A percentile compares a stretch with the other conserved stretches of the same genome.
phyloP scores from a whole-genome alignment of 1,139 yeast species.

The Hyphopichia pseudoburtonii region DNA sequence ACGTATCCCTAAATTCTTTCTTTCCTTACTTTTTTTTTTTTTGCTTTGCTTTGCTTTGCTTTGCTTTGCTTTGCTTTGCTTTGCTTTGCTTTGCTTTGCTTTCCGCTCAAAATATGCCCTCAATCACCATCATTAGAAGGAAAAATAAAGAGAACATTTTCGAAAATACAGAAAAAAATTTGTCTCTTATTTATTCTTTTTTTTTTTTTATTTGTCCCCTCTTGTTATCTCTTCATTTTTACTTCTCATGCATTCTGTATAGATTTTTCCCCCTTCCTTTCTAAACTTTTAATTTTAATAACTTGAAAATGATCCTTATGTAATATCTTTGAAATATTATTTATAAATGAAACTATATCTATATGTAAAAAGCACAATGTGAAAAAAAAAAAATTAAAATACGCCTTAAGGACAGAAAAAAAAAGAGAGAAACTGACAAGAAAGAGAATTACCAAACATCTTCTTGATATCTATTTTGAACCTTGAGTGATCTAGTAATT shows the following conservation, averaged over 20 bases:
- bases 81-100: too few species aligned
- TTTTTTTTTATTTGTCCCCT: neutral
- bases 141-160: neutral
- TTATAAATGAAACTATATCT: too few species aligned
- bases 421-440: neutral
- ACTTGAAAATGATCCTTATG: too few species aligned
- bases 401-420: neutral
- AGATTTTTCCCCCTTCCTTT: neutral
- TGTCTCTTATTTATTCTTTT: neutral
- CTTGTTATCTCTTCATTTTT: neutral
- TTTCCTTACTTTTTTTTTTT: too few species aligned
- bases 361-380: neutral
- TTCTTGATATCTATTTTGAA: constrained; percentile 90
- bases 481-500: constrained; percentile 74
- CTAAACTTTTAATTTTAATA: too few species aligned
- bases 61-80: too few species aligned
- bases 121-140: neutral
- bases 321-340: too few species aligned
- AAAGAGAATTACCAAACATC: constrained; percentile 75
- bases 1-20: too few species aligned
- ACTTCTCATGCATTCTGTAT: constrained; percentile 1
- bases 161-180: neutral
- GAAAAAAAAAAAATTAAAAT: too few species aligned
- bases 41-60: too few species aligned
- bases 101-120: neutral